These are phyloP conservation scores for Emericellopsis terricola DNA, from an alignment of 495 filamentous ascomycete species.

Conservation along the genomic window DNA sequence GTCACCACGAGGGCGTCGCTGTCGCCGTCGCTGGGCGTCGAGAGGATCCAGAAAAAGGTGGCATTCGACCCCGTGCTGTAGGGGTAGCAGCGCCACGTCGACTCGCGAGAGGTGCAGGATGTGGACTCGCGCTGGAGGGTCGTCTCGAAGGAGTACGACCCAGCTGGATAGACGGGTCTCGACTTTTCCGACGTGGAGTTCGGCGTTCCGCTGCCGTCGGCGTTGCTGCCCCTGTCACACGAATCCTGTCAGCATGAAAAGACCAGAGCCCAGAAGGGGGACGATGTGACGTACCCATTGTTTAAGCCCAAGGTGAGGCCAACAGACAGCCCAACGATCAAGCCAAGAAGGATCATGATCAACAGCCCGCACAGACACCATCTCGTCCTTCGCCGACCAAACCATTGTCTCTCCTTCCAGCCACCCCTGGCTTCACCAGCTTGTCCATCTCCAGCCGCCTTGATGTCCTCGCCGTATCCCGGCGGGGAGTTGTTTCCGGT, in stretches of 20 bases:
- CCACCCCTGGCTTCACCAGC: not conserved
- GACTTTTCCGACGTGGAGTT: conserved; percentile 1
- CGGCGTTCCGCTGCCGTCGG: not conserved
- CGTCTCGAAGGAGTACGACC: conserved; percentile 35
- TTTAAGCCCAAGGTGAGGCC: conserved; percentile 25
- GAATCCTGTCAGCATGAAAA: too few species aligned
- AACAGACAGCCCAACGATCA: conserved; percentile 21
- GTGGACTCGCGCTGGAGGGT: conserved; percentile 28
- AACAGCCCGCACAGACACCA: conserved; percentile 20
- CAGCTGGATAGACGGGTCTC: conserved; percentile 26
- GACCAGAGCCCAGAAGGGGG: too few species aligned
- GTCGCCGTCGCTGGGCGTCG: conserved; percentile 2
- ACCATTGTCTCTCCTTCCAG: not conserved
- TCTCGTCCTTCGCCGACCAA: conserved; percentile 12
- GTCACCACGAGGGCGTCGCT: conserved; percentile 19
- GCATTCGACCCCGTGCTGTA: conserved; percentile 21
- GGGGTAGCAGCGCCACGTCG: conserved; percentile 38
- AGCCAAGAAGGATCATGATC: conserved; percentile 10
- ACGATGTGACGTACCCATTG: conserved; percentile 10
- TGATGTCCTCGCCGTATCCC: not conserved
- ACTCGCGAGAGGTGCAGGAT: conserved; percentile 29
- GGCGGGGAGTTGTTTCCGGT: not conserved
- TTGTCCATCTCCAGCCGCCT: not conserved
- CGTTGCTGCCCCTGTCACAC: not conserved
- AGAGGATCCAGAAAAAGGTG: conserved; percentile 37